Evolutionary conservation across 1,284 basidiomycete genomes (phyloP).

Genomic region (Agroathelia rolfsii): DNA sequence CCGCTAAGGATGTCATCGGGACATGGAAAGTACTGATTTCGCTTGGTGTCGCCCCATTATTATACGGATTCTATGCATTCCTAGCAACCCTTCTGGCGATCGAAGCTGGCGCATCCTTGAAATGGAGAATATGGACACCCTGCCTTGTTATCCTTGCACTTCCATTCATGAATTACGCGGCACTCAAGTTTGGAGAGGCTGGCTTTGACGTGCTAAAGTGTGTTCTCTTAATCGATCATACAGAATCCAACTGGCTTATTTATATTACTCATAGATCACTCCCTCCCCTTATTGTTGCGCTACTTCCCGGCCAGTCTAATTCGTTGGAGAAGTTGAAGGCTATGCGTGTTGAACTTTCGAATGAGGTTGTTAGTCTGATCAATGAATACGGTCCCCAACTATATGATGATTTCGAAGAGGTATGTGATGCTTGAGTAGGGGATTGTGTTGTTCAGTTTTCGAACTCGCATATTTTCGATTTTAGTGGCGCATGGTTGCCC

Average conservation of each 20-base stretch:
- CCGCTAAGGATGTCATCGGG: conserved; percentile 90
- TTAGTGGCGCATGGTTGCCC: conserved; percentile 75
- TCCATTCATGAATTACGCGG: conserved; percentile 88
- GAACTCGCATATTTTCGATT: conserved; percentile 5
- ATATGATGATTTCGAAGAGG: conserved; percentile 84
- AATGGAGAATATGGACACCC: conserved; percentile 72
- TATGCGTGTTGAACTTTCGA: conserved; percentile 73
- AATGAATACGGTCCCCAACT: conserved; percentile 84
- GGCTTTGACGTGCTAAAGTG: conserved; percentile 98
- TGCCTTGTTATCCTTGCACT: conserved; percentile 69
- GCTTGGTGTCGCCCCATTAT: conserved; percentile 79
- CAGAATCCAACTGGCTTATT: conserved; percentile 9
- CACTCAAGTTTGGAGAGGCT: conserved; percentile 97
- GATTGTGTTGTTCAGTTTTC: conserved; percentile 5
- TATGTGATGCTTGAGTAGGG: conserved; percentile 21
- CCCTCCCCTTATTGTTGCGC: conserved; percentile 82
- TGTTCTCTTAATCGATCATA: conserved; percentile 18
- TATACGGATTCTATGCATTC: conserved; percentile 81
- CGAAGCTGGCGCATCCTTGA: conserved; percentile 53
- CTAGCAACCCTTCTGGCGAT: conserved; percentile 72
- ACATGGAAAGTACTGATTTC: conserved; percentile 99
- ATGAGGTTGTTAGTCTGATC: conserved; percentile 84
- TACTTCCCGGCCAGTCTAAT: conserved; percentile 86
- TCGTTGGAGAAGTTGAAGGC: conserved; percentile 75
- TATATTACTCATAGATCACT: conserved; percentile 55